A percentile compares a stretch with the other conserved stretches of the same genome.
Evolutionary conservation across 306 rosid genomes (phyloP).

Genomic region (Begonia loranthoides): DNA sequence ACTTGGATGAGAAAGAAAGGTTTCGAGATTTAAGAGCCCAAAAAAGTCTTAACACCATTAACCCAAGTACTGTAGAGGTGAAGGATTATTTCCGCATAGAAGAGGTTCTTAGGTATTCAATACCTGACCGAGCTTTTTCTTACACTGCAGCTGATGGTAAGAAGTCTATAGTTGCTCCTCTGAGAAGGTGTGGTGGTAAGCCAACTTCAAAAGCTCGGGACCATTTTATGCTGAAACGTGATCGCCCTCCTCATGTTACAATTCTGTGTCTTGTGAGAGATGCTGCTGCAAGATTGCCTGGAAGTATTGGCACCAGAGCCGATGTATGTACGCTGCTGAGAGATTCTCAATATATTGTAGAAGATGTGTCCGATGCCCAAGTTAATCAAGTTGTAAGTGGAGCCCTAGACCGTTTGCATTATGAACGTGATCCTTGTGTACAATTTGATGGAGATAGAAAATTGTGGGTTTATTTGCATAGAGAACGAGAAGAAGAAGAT

Average conservation of each 20-base stretch:
- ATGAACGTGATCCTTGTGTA: slow-evolving; percentile 99
- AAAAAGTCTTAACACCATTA: slow-evolving; percentile 92
- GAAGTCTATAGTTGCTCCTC: slow-evolving; percentile 93
- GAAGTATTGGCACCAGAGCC: slow-evolving; percentile 97
- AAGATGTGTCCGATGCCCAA: slow-evolving; percentile 94
- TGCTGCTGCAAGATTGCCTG: slow-evolving; percentile 98
- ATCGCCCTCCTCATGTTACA: slow-evolving; percentile 97
- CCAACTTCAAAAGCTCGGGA: slow-evolving; percentile 99
- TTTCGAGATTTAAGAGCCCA: slow-evolving; percentile 95
- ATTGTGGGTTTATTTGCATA: slow-evolving; percentile 95
- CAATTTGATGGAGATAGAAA: slow-evolving; percentile 95
- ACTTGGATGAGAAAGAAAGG: slow-evolving; percentile 95
- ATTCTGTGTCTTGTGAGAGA: slow-evolving; percentile 99
- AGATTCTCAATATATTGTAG: slow-evolving; percentile 96
- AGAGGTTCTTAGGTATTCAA: slow-evolving; percentile 92
- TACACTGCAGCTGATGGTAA: slow-evolving; percentile 97
- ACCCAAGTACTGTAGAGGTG: slow-evolving; percentile 85
- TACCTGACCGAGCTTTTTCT: slow-evolving; percentile 97
- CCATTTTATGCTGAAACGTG: slow-evolving; percentile 97
- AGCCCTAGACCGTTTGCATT: slow-evolving; percentile 95
- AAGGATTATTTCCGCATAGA: slow-evolving; percentile 82
- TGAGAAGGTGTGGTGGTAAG: slow-evolving; percentile 98
- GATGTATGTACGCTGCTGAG: slow-evolving; percentile 96
- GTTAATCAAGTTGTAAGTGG: slow-evolving; percentile 98
- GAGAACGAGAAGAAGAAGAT: slow-evolving; percentile 99